Evolutionary conservation across 768 basidiomycete genomes (phyloP).

Genomic region (Suillus decipiens): DNA sequence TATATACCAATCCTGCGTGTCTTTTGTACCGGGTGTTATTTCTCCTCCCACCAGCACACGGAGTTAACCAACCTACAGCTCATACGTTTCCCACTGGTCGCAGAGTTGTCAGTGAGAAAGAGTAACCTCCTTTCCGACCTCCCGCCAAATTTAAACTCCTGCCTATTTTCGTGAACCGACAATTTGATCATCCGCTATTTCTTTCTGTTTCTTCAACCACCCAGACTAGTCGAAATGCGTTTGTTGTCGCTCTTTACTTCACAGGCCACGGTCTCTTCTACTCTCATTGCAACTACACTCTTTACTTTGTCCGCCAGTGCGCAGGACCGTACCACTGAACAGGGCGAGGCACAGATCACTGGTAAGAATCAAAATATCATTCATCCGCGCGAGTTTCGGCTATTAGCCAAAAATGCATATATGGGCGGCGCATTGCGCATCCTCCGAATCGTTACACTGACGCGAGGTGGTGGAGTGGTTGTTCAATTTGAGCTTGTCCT

Average conservation of each 20-base stretch:
- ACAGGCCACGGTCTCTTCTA: conserved; percentile 2
- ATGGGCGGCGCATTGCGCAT: no score
- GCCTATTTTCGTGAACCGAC: not conserved
- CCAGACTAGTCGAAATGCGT: conserved; percentile 16
- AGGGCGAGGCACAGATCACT: conserved; percentile 38
- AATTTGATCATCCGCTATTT: not conserved
- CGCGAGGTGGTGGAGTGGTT: no score
- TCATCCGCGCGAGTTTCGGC: not conserved
- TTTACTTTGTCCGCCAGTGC: conserved; percentile 13
- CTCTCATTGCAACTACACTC: conserved; percentile 13
- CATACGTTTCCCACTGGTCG: conserved; percentile 1
- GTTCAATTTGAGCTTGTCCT: not conserved
- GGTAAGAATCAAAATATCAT: conserved; percentile 26
- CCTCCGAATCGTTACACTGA: not conserved
- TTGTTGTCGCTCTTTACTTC: conserved; percentile 22
- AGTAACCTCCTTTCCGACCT: not conserved
- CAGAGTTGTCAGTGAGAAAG: not conserved
- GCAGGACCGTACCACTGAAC: conserved; percentile 36
- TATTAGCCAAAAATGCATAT: not conserved
- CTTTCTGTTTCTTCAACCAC: not conserved
- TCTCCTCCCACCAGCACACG: conserved; percentile 2
- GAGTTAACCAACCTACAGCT: not conserved
- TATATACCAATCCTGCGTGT: conserved; percentile 3
- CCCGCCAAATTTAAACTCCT: conserved; percentile 10
- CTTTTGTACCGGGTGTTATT: not conserved